Percentiles rank a stretch among this genome's conserved stretches.
phyloP scores from a whole-genome alignment of 2,329 filamentous ascomycete species.

The Diaporthe ampelina region DNA sequence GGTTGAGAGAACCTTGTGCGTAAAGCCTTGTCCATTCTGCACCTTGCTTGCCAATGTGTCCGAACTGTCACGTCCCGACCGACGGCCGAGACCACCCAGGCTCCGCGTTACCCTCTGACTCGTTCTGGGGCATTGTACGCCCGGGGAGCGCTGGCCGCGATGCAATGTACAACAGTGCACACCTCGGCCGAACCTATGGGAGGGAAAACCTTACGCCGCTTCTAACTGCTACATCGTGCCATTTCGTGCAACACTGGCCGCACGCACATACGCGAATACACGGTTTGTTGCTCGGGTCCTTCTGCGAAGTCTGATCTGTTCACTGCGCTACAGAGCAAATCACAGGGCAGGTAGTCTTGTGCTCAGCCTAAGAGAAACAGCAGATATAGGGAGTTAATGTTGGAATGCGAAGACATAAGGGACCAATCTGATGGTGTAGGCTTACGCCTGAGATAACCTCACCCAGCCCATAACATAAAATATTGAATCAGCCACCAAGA shows the following conservation, averaged over 20 bases:
- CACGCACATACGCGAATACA: neutral
- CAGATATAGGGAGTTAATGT: neutral
- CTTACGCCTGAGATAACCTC: neutral
- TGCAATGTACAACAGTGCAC: neutral
- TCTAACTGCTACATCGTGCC: neutral
- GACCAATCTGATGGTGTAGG: neutral
- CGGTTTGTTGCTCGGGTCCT: neutral
- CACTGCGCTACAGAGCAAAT: neutral
- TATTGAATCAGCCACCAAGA: neutral
- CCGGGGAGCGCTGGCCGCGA: conserved; percentile 7
- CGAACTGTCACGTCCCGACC: neutral
- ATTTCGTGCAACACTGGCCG: neutral
- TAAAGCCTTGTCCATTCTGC: neutral
- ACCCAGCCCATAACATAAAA: neutral
- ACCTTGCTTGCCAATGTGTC: neutral
- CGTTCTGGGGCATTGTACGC: neutral
- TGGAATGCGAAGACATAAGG: neutral
- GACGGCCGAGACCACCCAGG: conserved; percentile 3
- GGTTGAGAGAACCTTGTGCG: conserved; percentile 8
- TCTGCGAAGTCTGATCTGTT: neutral
- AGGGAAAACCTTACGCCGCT: neutral
- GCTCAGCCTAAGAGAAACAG: neutral
- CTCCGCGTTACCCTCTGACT: conserved; percentile 4
- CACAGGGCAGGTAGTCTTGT: neutral
- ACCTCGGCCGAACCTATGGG: neutral